Evolutionary conservation across 192 early-diverging fungal species (phyloP).

Genomic region (Backusella psychrophila): DNA sequence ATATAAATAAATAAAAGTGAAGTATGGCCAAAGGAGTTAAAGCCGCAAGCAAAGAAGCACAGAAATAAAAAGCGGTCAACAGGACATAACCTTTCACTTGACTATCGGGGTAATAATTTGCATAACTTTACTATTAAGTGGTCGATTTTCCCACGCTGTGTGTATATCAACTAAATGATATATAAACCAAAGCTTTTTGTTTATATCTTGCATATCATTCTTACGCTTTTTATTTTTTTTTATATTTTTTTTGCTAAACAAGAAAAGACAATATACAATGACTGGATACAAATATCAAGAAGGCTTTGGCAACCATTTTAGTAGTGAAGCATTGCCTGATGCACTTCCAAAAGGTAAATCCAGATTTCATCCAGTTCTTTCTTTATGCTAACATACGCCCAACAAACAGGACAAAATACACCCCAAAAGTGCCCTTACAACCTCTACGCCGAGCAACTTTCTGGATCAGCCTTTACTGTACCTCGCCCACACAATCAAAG

Average conservation of each 20-base stretch:
- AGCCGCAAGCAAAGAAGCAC: neutral
- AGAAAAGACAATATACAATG: neutral
- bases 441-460: slow-evolving; percentile 94
- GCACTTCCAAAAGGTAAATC: slow-evolving; percentile 76
- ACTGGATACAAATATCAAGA: slow-evolving; percentile 58
- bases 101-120: slow-evolving; percentile 3
- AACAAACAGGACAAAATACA: slow-evolving; percentile 74
- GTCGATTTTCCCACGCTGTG: neutral
- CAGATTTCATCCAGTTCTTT: neutral
- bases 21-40: neutral
- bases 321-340: slow-evolving; percentile 75
- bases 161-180: neutral
- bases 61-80: neutral
- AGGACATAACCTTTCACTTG: slow-evolving; percentile 1
- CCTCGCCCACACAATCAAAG: slow-evolving; percentile 76
- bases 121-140: neutral
- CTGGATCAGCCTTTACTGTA: slow-evolving; percentile 88
- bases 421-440: slow-evolving; percentile 89
- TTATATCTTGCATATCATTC: neutral
- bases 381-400: neutral
- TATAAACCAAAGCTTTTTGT: neutral
- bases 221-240: neutral
- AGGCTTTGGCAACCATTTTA: slow-evolving; percentile 91
- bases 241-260: neutral
- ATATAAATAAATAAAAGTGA: neutral